These are phyloP conservation scores for Pisolithus sp. DNA, from an alignment of 768 basidiomycete species.

Conservation along the genomic window DNA sequence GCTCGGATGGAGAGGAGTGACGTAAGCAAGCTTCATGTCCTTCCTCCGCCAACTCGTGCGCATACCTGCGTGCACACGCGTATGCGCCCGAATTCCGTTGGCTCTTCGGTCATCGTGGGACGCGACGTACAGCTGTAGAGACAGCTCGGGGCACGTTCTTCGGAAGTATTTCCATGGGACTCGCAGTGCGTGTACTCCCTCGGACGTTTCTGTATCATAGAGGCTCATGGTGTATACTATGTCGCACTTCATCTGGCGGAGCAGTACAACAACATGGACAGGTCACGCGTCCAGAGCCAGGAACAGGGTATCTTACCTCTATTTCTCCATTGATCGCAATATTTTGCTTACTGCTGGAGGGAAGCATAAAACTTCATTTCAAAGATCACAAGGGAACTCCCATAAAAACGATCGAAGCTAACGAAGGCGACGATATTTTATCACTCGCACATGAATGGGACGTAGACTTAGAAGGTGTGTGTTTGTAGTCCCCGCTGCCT, in stretches of 20 bases:
- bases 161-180: neutral
- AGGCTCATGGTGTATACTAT: neutral
- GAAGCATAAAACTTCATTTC: conserved; percentile 85
- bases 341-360: neutral
- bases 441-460: conserved; percentile 92
- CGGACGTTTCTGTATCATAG: neutral
- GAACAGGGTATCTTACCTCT: conserved; percentile 51
- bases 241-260: neutral
- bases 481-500: neutral
- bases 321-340: neutral
- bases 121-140: neutral
- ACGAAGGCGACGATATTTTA: conserved; percentile 90
- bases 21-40: neutral
- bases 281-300: conserved; percentile 55
- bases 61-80: neutral
- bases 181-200: neutral
- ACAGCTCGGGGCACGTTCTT: neutral
- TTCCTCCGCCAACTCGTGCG: neutral
- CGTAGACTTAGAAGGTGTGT: conserved; percentile 87
- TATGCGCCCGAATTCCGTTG: neutral
- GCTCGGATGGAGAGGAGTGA: neutral
- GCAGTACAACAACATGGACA: conserved; percentile 38
- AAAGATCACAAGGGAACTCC: conserved; percentile 77
- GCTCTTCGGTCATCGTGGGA: neutral
- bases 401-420: conserved; percentile 86